phyloP scores from a whole-genome alignment of 1,284 basidiomycete species.

The Ustilago bromivora region DNA sequence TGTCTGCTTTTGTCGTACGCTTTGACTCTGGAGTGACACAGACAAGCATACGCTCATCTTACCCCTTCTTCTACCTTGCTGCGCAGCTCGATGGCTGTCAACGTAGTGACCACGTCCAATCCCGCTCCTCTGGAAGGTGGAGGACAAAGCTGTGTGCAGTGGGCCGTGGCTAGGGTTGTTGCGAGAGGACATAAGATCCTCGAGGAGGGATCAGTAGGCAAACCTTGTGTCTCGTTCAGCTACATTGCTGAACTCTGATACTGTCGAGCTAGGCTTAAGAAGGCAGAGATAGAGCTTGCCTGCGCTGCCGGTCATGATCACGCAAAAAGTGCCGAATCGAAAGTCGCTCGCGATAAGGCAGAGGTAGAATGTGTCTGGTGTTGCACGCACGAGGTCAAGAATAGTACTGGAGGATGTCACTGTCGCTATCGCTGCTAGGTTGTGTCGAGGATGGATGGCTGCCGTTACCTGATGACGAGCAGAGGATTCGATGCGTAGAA shows the following conservation, averaged over 20 bases:
- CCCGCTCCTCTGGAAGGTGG: no score
- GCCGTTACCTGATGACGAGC: not conserved
- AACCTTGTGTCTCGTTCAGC: not conserved
- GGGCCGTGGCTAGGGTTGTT: not conserved
- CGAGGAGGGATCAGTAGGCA: not conserved
- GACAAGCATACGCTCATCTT: not conserved
- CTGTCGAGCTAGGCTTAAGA: not conserved
- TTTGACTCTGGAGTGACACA: not conserved
- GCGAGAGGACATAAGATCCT: not conserved
- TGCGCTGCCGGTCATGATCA: constrained; percentile 2
- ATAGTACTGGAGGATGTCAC: not conserved
- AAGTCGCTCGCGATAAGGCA: not conserved
- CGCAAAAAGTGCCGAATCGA: not conserved
- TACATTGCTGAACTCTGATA: not conserved
- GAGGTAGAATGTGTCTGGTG: not conserved
- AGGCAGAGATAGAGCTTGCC: not conserved
- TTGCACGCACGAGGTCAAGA: not conserved
- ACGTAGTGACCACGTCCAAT: not conserved
- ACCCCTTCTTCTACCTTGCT: not conserved
- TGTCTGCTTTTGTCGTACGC: not conserved
- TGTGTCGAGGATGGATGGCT: not conserved
- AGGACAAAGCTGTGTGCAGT: not conserved
- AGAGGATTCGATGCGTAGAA: not conserved
- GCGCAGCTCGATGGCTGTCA: constrained; percentile 3
- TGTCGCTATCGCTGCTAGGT: not conserved